A percentile compares a stretch with the other conserved stretches of the same genome.
Conservation (phyloP, 2,329 filamentous ascomycete genomes). For the Stemphylium vesicarium region DNA sequence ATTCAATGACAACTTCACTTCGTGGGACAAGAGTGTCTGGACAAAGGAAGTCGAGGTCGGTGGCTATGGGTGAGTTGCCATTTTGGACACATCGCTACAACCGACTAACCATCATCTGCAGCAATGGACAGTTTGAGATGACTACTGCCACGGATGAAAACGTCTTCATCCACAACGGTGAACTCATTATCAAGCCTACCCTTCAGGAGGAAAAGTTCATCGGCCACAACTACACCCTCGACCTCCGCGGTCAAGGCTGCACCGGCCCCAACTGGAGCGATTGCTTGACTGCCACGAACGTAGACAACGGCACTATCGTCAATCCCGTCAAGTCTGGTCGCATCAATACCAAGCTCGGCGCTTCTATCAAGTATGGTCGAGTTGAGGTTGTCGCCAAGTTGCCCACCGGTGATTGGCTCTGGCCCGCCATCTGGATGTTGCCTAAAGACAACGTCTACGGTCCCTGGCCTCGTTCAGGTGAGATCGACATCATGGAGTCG, state of each 20-base stretch:
- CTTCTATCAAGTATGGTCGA: conserved; percentile 78
- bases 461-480: conserved; percentile 77
- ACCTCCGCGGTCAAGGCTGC: conserved; percentile 72
- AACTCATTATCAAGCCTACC: conserved; percentile 77
- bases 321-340: conserved; percentile 80
- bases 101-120: conserved; percentile 44
- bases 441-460: conserved; percentile 76
- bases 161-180: conserved; percentile 72
- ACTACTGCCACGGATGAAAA: conserved; percentile 77
- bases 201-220: conserved; percentile 73
- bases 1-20: conserved; percentile 69
- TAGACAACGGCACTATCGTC: conserved; percentile 76
- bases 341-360: conserved; percentile 74
- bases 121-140: conserved; percentile 82
- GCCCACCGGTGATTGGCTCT: conserved; percentile 82
- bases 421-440: conserved; percentile 93
- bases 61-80: conserved; percentile 70
- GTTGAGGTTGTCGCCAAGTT: conserved; percentile 80
- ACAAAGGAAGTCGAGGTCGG: conserved; percentile 76
- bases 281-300: conserved; percentile 77
- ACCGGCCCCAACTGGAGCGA: conserved; percentile 65
- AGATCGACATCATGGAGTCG: conserved; percentile 83
- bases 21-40: conserved; percentile 68
- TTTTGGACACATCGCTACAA: neutral
- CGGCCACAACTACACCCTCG: conserved; percentile 69